These are phyloP conservation scores for Hymenoscyphus infarciens DNA, from an alignment of 2,329 filamentous ascomycete genomes.

Conservation along the genomic window DNA sequence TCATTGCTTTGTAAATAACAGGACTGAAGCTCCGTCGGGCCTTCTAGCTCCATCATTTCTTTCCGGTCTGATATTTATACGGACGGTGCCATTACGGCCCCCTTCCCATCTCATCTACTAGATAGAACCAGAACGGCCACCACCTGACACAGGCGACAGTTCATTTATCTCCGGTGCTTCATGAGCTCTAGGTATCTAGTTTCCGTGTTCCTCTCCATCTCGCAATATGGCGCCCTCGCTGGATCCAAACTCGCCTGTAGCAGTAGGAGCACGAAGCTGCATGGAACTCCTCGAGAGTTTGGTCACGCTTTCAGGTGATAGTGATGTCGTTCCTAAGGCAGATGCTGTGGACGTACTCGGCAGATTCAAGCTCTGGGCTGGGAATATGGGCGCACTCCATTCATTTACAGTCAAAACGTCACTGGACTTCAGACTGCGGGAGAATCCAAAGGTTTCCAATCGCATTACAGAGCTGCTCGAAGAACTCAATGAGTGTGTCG, in stretches of 20 bases:
- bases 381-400: constrained; percentile 5
- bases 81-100: no score
- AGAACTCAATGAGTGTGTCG: not conserved
- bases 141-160: not conserved
- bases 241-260: constrained; percentile 2
- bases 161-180: not conserved
- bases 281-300: constrained; percentile 3
- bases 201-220: not conserved
- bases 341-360: not conserved
- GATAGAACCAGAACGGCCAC: not conserved
- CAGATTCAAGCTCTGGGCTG: constrained; percentile 7
- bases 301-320: not conserved
- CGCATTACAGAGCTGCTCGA: not conserved
- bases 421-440: not conserved
- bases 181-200: not conserved
- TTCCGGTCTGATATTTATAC: no score
- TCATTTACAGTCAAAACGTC: not conserved
- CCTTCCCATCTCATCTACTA: no score
- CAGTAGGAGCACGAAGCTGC: constrained; percentile 10
- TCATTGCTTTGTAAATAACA: no score
- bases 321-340: not conserved
- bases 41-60: no score
- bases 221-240: not conserved
- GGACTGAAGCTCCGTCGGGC: no score
- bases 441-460: not conserved